These are phyloP conservation scores for Colletotrichum truncatum DNA, from an alignment of 2,329 filamentous ascomycete species.

Conservation along the genomic window DNA sequence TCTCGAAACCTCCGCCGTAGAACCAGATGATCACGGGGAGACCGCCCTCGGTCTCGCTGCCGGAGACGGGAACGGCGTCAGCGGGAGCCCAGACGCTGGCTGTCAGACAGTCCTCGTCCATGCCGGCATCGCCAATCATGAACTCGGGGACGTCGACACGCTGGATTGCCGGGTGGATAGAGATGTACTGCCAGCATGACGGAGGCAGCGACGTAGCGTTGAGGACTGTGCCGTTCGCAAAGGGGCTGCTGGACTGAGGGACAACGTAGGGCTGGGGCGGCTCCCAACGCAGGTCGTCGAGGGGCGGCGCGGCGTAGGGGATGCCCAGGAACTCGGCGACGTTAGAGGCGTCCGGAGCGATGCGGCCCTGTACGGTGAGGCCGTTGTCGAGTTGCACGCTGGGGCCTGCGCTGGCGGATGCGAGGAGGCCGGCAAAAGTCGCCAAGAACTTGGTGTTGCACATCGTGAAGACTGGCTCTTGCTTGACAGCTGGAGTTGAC, in stretches of 20 bases:
- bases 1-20: slow-evolving; percentile 39
- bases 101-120: slow-evolving; percentile 69
- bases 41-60: neutral
- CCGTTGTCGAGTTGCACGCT: slow-evolving; percentile 21
- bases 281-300: slow-evolving; percentile 57
- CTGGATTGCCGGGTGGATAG: slow-evolving; percentile 23
- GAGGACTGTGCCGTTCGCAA: slow-evolving; percentile 18
- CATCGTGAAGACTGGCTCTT: slow-evolving; percentile 9
- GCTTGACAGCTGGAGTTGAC: neutral
- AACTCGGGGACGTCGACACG: slow-evolving; percentile 28
- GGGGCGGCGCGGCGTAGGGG: slow-evolving; percentile 66
- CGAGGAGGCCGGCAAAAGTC: slow-evolving; percentile 19
- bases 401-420: slow-evolving; percentile 17
- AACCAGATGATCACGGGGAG: slow-evolving; percentile 34
- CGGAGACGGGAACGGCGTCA: slow-evolving; percentile 7
- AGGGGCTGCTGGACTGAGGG: slow-evolving; percentile 1
- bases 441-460: slow-evolving; percentile 20
- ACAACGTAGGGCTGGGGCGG: slow-evolving; percentile 39
- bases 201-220: slow-evolving; percentile 19
- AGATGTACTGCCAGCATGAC: slow-evolving; percentile 29
- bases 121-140: slow-evolving; percentile 26
- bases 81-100: slow-evolving; percentile 54
- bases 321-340: slow-evolving; percentile 44
- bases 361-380: slow-evolving; percentile 18
- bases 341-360: slow-evolving; percentile 12